Evolutionary conservation across 805 yeast genomes (phyloP).

Genomic region (Metschnikowia sp.): DNA sequence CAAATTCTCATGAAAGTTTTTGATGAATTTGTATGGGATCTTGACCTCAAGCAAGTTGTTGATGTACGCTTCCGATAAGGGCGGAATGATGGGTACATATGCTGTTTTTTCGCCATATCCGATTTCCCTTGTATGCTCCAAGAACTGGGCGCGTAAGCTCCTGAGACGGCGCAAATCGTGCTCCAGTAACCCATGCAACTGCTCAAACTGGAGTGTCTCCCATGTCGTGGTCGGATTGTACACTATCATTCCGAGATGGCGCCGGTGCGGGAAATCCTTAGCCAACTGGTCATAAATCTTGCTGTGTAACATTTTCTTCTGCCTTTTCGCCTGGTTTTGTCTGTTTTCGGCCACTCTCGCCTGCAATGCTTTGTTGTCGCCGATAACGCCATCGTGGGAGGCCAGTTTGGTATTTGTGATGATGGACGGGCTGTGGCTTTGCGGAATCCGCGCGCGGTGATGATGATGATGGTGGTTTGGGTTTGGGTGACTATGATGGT

Average conservation of each 20-base stretch:
- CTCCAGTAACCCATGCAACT: slow-evolving; percentile 18
- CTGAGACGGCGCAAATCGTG: slow-evolving; percentile 28
- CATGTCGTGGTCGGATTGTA: slow-evolving; percentile 57
- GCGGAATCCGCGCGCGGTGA: slow-evolving; percentile 1
- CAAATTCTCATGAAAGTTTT: slow-evolving; percentile 23
- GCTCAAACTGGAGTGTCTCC: slow-evolving; percentile 34
- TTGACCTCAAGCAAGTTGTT: slow-evolving; percentile 52
- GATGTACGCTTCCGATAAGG: slow-evolving; percentile 36
- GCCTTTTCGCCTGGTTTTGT: background rate
- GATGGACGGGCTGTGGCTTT: background rate
- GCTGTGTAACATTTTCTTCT: slow-evolving; percentile 14
- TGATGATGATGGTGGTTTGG: slow-evolving; percentile 19
- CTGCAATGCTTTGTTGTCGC: too few relatives aligned
- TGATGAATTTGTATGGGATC: slow-evolving; percentile 46
- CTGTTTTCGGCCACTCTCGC: too few relatives aligned
- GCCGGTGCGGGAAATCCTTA: slow-evolving; percentile 30
- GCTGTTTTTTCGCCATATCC: slow-evolving; percentile 18
- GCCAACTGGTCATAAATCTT: slow-evolving; percentile 17
- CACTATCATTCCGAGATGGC: slow-evolving; percentile 30
- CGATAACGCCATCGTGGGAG: too few relatives aligned
- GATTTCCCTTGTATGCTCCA: slow-evolving; percentile 8
- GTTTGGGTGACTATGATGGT: slow-evolving; percentile 5
- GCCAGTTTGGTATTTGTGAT: too few relatives aligned
- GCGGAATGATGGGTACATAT: slow-evolving; percentile 39
- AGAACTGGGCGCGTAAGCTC: slow-evolving; percentile 19